Evolutionary conservation across 2,329 filamentous ascomycete genomes (phyloP).

Genomic region (Pestalotiopsis sp.): DNA sequence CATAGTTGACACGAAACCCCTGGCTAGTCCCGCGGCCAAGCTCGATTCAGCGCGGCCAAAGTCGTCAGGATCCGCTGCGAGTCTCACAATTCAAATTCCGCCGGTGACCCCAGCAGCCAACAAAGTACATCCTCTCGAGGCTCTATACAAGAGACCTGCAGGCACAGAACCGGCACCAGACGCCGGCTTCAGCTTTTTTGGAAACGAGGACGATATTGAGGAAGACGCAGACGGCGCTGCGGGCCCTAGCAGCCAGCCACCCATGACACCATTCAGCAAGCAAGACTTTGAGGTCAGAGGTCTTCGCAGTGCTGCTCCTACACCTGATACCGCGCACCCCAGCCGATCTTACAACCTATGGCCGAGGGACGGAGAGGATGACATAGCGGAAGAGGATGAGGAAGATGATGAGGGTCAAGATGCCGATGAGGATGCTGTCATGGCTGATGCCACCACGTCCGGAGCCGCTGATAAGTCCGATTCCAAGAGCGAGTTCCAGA

Average conservation of each 20-base stretch:
- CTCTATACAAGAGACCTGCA: slow-evolving; percentile 79
- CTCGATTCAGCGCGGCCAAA: slow-evolving; percentile 43
- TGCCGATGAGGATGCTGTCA: slow-evolving; percentile 19
- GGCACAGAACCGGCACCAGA: slow-evolving; percentile 41
- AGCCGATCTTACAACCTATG: slow-evolving; percentile 65
- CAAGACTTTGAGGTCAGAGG: slow-evolving; percentile 76
- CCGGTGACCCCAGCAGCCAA: slow-evolving; percentile 44
- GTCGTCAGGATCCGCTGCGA: slow-evolving; percentile 53
- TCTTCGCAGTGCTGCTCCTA: slow-evolving; percentile 87
- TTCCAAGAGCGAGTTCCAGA: slow-evolving; percentile 56
- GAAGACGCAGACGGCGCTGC: slow-evolving; percentile 29
- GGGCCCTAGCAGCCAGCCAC: slow-evolving; percentile 42
- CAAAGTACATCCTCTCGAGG: slow-evolving; percentile 83
- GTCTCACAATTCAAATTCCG: slow-evolving; percentile 59
- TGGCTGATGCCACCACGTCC: slow-evolving; percentile 17
- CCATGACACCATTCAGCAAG: slow-evolving; percentile 82
- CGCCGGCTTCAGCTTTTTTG: slow-evolving; percentile 79
- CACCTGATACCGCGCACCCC: slow-evolving; percentile 87
- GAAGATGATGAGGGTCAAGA: slow-evolving; percentile 34
- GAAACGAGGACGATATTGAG: slow-evolving; percentile 48
- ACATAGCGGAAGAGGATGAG: slow-evolving; percentile 47
- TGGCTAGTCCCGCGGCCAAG: slow-evolving; percentile 24
- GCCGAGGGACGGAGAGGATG: slow-evolving; percentile 36
- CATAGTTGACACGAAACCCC: slow-evolving; percentile 21
- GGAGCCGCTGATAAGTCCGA: slow-evolving; percentile 3